Percentiles rank a stretch among this genome's conserved stretches.
phyloP scores from a whole-genome alignment of 345 rosid genomes.

The Physaria fendleri region DNA sequence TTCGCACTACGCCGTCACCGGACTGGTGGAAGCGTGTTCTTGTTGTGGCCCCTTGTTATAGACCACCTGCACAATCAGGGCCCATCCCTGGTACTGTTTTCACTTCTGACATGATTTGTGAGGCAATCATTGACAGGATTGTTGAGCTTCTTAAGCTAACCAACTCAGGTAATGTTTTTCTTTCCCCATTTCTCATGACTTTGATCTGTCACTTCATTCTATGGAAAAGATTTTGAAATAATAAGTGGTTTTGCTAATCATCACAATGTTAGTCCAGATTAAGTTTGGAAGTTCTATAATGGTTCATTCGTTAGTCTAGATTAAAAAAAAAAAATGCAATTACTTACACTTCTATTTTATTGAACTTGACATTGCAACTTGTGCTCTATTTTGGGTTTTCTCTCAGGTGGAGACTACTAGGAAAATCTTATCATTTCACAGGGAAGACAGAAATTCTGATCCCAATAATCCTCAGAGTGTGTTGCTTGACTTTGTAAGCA shows the following conservation, averaged over 20 bases:
- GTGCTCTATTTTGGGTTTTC: constrained; percentile 24
- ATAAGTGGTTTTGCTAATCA: background rate
- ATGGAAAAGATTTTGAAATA: background rate
- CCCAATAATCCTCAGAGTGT: constrained; percentile 88
- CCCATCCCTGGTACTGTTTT: constrained; percentile 94
- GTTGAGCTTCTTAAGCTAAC: constrained; percentile 84
- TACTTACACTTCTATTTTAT: background rate
- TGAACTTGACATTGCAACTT: constrained; percentile 21
- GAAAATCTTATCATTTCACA: constrained; percentile 85
- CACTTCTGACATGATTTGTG: constrained; percentile 89
- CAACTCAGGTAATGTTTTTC: constrained; percentile 68
- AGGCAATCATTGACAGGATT: constrained; percentile 86
- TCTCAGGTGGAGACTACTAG: constrained; percentile 83
- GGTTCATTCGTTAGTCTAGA: constrained; percentile 1
- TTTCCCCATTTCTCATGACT: constrained; percentile 21
- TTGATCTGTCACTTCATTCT: background rate
- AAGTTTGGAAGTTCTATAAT: background rate
- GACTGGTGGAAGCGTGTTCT: constrained; percentile 99
- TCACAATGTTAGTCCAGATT: background rate
- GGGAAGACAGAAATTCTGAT: constrained; percentile 88
- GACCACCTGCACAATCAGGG: constrained; percentile 50
- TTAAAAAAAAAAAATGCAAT: background rate
- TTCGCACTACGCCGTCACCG: constrained; percentile 95
- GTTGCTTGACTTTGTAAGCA: constrained; percentile 95
- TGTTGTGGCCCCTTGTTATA: constrained; percentile 79